These are phyloP conservation scores for Adenanthera pavonina DNA, from an alignment of 306 rosid genomes.

Conservation along the genomic window DNA sequence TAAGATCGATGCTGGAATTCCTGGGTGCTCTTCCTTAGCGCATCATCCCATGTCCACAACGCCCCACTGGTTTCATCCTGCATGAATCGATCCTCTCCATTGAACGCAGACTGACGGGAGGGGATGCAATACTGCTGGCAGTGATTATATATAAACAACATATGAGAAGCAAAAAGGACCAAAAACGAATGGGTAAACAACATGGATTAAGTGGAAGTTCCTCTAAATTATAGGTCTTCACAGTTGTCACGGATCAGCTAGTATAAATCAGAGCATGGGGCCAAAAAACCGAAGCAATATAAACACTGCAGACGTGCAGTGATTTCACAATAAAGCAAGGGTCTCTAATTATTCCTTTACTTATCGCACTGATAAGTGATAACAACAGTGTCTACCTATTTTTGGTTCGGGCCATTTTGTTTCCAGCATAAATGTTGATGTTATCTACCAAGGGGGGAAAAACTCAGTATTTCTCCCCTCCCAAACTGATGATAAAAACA, in stretches of 20 bases:
- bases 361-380: constrained; percentile 16
- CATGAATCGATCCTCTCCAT: constrained; percentile 49
- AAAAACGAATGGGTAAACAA: constrained; percentile 21
- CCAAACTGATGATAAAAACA: neutral
- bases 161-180: constrained; percentile 36
- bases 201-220: constrained; percentile 25
- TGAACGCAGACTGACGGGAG: constrained; percentile 41
- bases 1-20: constrained; percentile 90
- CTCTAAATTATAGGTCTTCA: constrained; percentile 20
- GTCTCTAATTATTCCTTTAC: neutral
- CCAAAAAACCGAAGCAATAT: constrained; percentile 34
- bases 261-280: constrained; percentile 30
- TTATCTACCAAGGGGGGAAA: neutral
- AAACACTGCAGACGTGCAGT: constrained; percentile 1
- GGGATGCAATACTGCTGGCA: constrained; percentile 61
- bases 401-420: constrained; percentile 20
- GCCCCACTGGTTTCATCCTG: constrained; percentile 58
- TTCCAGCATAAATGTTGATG: constrained; percentile 27
- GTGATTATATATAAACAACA: constrained; percentile 36
- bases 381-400: neutral
- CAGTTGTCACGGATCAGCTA: constrained; percentile 11
- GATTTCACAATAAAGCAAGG: constrained; percentile 31
- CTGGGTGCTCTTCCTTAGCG: constrained; percentile 73
- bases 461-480: neutral
- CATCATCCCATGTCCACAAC: constrained; percentile 79